Evolutionary conservation across 2,329 filamentous ascomycete species (phyloP).

Genomic region (Fusarium caatingaense): DNA sequence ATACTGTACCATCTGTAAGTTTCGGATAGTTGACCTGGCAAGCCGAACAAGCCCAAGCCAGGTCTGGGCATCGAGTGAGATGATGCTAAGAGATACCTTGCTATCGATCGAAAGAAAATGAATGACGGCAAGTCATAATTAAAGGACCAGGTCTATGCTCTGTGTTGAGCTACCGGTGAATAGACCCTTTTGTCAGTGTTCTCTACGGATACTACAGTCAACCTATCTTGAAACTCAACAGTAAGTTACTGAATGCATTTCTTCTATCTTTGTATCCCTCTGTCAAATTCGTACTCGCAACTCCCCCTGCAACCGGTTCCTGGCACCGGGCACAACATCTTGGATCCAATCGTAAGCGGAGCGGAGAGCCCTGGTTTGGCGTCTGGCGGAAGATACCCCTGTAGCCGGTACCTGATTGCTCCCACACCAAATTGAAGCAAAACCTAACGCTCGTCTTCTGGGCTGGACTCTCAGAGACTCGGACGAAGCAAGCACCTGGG

Average conservation of each 20-base stretch:
- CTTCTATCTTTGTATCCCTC: neutral
- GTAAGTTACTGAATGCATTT: neutral
- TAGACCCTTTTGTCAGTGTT: neutral
- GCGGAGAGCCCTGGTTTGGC: conserved; percentile 41
- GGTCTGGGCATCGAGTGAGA: conserved; percentile 4
- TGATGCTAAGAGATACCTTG: conserved; percentile 5
- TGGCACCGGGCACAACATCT: conserved; percentile 38
- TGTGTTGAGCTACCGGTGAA: neutral
- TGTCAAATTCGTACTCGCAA: conserved; percentile 30
- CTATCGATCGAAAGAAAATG: neutral
- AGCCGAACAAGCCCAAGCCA: conserved; percentile 14
- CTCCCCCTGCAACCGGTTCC: conserved; percentile 38
- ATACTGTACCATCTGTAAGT: conserved; percentile 1
- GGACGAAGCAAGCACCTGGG: conserved; percentile 17
- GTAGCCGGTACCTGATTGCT: conserved; percentile 46
- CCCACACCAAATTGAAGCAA: conserved; percentile 33
- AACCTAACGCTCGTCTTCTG: neutral
- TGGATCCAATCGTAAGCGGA: conserved; percentile 27
- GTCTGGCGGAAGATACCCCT: conserved; percentile 41
- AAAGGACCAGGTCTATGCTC: neutral
- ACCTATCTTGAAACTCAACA: neutral
- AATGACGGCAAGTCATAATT: conserved; percentile 7
- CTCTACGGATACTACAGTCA: neutral
- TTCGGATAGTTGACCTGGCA: conserved; percentile 4
- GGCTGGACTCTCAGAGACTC: conserved; percentile 13